Conservation (phyloP, 1,139 yeast genomes). For the Fermentozyma sake region DNA sequence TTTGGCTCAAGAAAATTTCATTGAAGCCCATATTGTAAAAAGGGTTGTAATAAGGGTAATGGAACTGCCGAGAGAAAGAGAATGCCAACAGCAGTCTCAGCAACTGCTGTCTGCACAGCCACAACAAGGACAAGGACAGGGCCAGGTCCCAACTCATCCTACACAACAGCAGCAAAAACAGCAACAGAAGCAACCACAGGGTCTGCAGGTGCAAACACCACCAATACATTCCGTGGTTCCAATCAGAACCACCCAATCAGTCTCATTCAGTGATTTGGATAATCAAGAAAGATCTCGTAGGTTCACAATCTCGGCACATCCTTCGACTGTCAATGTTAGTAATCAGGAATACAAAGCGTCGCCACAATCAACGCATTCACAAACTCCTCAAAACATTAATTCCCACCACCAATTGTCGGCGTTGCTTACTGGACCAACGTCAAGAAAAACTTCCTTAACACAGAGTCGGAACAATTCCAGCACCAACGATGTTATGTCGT, state of each 20-base stretch:
- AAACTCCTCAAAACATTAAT: background rate
- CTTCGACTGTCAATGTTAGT: slow-evolving; percentile 20
- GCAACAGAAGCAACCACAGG: slow-evolving; percentile 1
- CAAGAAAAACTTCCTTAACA: slow-evolving; percentile 11
- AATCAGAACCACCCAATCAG: slow-evolving; percentile 18
- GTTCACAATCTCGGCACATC: slow-evolving; percentile 46
- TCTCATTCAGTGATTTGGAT: slow-evolving; percentile 39
- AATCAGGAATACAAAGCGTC: slow-evolving; percentile 5
- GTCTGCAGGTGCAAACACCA: slow-evolving; percentile 1
- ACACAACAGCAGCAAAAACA: background rate
- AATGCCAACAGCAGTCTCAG: too few species aligned
- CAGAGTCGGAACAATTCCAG: slow-evolving; percentile 7
- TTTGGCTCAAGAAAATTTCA: too few species aligned
- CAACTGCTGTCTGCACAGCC: too few species aligned
- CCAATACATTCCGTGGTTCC: slow-evolving; percentile 7
- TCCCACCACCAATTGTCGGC: background rate
- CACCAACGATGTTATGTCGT: slow-evolving; percentile 10
- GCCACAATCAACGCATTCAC: slow-evolving; percentile 4
- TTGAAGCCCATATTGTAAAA: too few species aligned
- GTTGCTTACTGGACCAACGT: slow-evolving; percentile 9
- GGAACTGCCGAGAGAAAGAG: too few species aligned
- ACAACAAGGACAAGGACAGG: slow-evolving; percentile 1
- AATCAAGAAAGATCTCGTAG: slow-evolving; percentile 37
- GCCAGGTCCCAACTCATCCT: slow-evolving; percentile 2
- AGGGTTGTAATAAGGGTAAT: too few species aligned